A percentile compares a stretch with the other conserved stretches of the same genome.
Evolutionary conservation across 2,329 filamentous ascomycete genomes (phyloP).

Genomic region (Trichophyton benhamiae): DNA sequence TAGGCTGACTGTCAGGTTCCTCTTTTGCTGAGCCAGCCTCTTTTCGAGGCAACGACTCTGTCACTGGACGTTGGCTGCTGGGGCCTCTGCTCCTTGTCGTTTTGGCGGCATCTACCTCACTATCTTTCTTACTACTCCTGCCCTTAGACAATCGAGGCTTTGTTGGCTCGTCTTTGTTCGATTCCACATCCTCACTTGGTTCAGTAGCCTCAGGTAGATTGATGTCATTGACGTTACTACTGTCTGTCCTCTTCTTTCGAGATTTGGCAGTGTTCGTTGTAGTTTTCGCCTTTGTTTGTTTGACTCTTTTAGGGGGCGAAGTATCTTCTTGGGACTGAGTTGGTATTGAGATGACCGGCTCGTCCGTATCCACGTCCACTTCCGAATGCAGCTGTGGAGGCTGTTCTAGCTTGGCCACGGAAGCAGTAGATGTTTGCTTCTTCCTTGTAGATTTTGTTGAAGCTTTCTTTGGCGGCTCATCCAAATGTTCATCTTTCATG

Average conservation of each 20-base stretch:
- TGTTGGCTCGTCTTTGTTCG: neutral
- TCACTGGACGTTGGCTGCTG: neutral
- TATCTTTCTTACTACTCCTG: neutral
- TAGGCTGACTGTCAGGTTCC: neutral
- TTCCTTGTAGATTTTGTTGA: neutral
- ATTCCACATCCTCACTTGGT: neutral
- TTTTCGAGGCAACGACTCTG: neutral
- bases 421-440: conserved; percentile 8
- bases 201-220: neutral
- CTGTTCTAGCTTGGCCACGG: neutral
- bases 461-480: conserved; percentile 19
- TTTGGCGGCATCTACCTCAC: neutral
- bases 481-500: conserved; percentile 19
- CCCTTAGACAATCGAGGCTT: neutral
- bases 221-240: neutral
- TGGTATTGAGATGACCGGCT: neutral
- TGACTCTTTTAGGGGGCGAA: conserved; percentile 11
- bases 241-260: conserved; percentile 4
- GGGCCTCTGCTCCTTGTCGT: neutral
- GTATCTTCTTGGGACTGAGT: neutral
- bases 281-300: neutral
- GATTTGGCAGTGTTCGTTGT: conserved; percentile 1
- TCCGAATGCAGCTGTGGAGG: neutral
- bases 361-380: neutral
- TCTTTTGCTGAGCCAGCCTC: neutral